Evolutionary conservation across 768 basidiomycete species (phyloP), one percentile per base, ranked within the genome.

Genomic region (Boletus tomentosulus): DNA sequence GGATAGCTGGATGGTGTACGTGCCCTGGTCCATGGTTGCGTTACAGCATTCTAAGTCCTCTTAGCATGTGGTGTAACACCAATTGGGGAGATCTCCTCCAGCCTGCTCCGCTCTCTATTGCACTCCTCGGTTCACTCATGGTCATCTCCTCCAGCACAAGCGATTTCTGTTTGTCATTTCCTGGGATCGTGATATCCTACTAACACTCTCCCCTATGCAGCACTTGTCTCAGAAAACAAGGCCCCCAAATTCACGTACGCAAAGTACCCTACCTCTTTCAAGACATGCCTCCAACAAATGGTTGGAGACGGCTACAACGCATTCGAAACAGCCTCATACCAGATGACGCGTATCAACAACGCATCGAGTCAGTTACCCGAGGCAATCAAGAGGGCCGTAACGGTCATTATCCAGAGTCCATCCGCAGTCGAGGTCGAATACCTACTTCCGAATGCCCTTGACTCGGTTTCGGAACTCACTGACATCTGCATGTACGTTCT

Each of bases 221-320:
- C 56, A 2, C 59, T 62, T 42, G 16, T 57, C 25, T 51, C 59
- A 5, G 59, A 52, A n/a, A 43, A 47, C 42, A 57, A 46, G 22
- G 34, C 42, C 13, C 9, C 22, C 34, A 57, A 41, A 48, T 57
- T 61, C 27, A 51, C 48, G 4, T 42, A 61, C 11, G 58, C 59
- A 28, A 61, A 61, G 34, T 55, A 61, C 33, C 60, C 59, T 5
- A 61, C 54, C 30, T 61, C 60, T 34, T 61, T 62, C 51, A 62
- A 62, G 53, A 55, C 60, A 10, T 61, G 56, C 37, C 59, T 62
- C 34, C 60, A 61, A 34, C 60, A 62, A 50, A 62, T 62, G 59
- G 59, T 61, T 1, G 60, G 60, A 7, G 59, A 62, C 12, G 60
- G 60, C 6, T 62, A 61, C n/a, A 61, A 24, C 28, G 60, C 59